Conservation (phyloP, 768 basidiomycete genomes). For the Suillus hirtellus region DNA sequence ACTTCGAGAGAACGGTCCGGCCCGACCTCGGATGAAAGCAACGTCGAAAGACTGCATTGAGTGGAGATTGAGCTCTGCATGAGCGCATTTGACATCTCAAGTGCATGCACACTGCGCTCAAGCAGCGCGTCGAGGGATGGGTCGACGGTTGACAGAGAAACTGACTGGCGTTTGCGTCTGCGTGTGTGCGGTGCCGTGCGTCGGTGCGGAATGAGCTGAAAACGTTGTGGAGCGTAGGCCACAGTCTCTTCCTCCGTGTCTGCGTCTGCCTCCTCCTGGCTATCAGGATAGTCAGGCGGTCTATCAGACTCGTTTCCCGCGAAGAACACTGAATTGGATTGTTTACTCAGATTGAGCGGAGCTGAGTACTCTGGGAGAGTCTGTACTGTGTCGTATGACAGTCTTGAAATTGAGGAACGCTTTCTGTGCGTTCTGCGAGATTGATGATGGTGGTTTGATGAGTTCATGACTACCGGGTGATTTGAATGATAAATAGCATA, state of each 20-base stretch:
- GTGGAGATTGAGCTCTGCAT: conserved; percentile 76
- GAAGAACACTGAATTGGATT: conserved; percentile 20
- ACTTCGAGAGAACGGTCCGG: conserved; percentile 48
- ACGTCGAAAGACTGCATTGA: conserved; percentile 52
- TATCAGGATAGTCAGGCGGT: conserved; percentile 77
- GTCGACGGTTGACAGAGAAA: conserved; percentile 36
- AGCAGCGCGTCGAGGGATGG: conserved; percentile 75
- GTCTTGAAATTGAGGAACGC: conserved; percentile 53
- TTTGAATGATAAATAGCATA: conserved; percentile 2
- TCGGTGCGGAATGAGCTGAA: conserved; percentile 35
- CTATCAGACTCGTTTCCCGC: conserved; percentile 47
- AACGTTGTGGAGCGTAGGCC: conserved; percentile 28
- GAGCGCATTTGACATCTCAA: conserved; percentile 83
- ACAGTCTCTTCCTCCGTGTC: conserved; percentile 51
- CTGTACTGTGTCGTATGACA: conserved; percentile 67
- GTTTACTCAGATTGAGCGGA: conserved; percentile 27
- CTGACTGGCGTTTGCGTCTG: conserved; percentile 30
- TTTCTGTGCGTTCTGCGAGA: conserved; percentile 50
- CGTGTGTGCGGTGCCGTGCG: conserved; percentile 25
- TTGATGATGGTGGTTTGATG: conserved; percentile 16
- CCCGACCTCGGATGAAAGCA: conserved; percentile 48
- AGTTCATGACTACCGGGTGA: conserved; percentile 17
- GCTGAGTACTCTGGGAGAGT: conserved; percentile 63
- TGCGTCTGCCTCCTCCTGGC: conserved; percentile 77
- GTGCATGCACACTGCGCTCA: conserved; percentile 78